A percentile compares a stretch with the other conserved stretches of the same genome.
phyloP scores from a whole-genome alignment of 768 basidiomycete species.

The Calocera cornea region DNA sequence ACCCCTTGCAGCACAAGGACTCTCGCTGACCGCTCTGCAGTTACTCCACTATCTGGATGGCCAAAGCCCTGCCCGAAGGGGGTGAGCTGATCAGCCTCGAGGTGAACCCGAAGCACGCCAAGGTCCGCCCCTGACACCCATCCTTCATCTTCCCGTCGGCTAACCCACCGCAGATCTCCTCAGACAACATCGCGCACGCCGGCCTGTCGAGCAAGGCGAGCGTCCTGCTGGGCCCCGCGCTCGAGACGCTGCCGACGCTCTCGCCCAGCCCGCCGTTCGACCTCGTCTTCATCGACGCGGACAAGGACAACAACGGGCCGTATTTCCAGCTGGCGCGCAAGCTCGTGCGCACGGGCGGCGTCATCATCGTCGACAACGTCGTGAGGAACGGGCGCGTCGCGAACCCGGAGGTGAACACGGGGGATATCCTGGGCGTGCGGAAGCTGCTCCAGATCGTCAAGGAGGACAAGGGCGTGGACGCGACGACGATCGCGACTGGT shows the following conservation, averaged over 20 bases:
- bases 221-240: conserved; percentile 38
- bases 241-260: conserved; percentile 37
- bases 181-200: conserved; percentile 42
- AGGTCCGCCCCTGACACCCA: conserved; percentile 10
- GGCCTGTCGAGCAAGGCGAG: conserved; percentile 38
- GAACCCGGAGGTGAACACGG: background rate
- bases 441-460: background rate
- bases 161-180: conserved; percentile 34
- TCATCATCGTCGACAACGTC: conserved; percentile 32
- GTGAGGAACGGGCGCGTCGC: conserved; percentile 16
- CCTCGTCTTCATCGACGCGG: conserved; percentile 59
- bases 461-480: conserved; percentile 1
- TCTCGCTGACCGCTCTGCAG: no score
- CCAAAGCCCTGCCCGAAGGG: conserved; percentile 21
- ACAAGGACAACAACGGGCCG: conserved; percentile 41
- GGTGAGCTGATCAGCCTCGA: conserved; percentile 26
- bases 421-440: background rate
- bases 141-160: background rate
- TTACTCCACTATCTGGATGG: conserved; percentile 25
- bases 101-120: conserved; percentile 21
- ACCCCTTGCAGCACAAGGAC: no score
- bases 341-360: conserved; percentile 43
- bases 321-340: conserved; percentile 53
- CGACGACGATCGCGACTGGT: background rate
- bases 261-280: conserved; percentile 43